Conservation (phyloP, 495 filamentous ascomycete genomes). For the Hapsidospora chrysogenum region DNA sequence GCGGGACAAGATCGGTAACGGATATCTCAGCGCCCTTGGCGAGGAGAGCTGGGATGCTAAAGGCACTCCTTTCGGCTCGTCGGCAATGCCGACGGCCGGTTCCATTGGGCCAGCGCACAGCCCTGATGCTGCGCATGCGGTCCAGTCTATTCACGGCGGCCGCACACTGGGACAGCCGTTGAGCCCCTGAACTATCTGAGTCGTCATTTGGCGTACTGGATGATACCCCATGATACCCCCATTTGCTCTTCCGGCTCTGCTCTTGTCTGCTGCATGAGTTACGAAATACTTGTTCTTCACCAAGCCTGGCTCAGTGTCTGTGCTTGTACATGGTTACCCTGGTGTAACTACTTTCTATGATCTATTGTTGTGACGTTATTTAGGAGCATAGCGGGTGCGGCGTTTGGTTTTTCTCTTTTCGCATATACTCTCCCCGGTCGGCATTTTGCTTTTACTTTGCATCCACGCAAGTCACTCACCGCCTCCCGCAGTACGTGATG, state of each 20-base stretch:
- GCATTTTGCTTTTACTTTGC: too few relatives aligned
- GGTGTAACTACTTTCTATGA: too few relatives aligned
- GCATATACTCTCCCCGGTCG: too few relatives aligned
- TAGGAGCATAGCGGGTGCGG: constrained; percentile 1
- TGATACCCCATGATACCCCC: constrained; percentile 2
- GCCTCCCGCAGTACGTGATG: too few relatives aligned
- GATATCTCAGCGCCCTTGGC: constrained; percentile 70
- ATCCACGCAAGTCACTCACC: too few relatives aligned
- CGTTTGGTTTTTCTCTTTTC: not conserved
- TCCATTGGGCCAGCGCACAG: constrained; percentile 11
- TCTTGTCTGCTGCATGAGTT: not conserved
- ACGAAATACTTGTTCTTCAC: not conserved
- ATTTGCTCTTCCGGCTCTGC: not conserved
- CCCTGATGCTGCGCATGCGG: constrained; percentile 21
- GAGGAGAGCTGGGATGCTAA: constrained; percentile 48
- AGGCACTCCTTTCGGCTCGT: constrained; percentile 5
- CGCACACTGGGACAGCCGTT: constrained; percentile 16
- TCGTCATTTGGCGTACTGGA: too few relatives aligned
- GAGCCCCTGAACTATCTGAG: not conserved
- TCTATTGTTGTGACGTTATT: not conserved
- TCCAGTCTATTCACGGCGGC: constrained; percentile 33
- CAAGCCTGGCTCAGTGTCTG: too few relatives aligned
- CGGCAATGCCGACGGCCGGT: constrained; percentile 22
- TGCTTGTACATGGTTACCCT: not conserved
- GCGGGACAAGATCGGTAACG: constrained; percentile 64